Percentiles rank a stretch among this genome's conserved stretches.
These are phyloP conservation scores for Salix dunnii DNA, from an alignment of 345 rosid genomes.

Conservation along the genomic window DNA sequence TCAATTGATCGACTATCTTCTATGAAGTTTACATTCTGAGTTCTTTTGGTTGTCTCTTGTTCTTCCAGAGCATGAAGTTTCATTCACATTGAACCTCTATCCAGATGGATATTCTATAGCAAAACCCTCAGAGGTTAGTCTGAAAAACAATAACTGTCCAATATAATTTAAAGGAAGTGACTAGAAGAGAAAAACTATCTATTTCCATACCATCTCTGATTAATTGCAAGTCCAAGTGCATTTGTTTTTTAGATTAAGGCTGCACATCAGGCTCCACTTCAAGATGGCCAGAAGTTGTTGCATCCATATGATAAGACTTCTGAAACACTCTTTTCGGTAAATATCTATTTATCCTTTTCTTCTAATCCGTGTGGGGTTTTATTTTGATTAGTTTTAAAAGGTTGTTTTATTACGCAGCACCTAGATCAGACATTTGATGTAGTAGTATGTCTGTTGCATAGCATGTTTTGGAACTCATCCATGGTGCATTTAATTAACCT, in stretches of 20 bases:
- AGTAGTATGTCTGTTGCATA: neutral
- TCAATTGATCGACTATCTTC: slow-evolving; percentile 1
- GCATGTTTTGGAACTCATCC: neutral
- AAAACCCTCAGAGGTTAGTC: slow-evolving; percentile 72
- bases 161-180: slow-evolving; percentile 5
- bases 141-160: slow-evolving; percentile 10
- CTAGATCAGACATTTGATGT: neutral
- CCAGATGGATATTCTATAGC: slow-evolving; percentile 72
- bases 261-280: slow-evolving; percentile 39
- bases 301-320: slow-evolving; percentile 89
- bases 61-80: slow-evolving; percentile 65
- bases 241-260: slow-evolving; percentile 42
- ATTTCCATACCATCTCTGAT: slow-evolving; percentile 7
- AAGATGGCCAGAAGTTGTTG: slow-evolving; percentile 60
- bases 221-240: slow-evolving; percentile 3
- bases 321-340: slow-evolving; percentile 78
- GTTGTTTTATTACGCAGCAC: neutral
- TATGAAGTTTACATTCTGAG: slow-evolving; percentile 1
- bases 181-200: neutral
- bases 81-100: slow-evolving; percentile 68
- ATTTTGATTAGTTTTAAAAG: slow-evolving; percentile 1
- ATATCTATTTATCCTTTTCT: slow-evolving; percentile 13
- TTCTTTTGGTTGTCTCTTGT: slow-evolving; percentile 17
- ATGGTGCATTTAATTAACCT: neutral
- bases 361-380: neutral